A percentile compares a stretch with the other conserved stretches of the same genome.
These are phyloP conservation scores for Tulasnella sp. DNA, from an alignment of 768 basidiomycete genomes.

Conservation along the genomic window DNA sequence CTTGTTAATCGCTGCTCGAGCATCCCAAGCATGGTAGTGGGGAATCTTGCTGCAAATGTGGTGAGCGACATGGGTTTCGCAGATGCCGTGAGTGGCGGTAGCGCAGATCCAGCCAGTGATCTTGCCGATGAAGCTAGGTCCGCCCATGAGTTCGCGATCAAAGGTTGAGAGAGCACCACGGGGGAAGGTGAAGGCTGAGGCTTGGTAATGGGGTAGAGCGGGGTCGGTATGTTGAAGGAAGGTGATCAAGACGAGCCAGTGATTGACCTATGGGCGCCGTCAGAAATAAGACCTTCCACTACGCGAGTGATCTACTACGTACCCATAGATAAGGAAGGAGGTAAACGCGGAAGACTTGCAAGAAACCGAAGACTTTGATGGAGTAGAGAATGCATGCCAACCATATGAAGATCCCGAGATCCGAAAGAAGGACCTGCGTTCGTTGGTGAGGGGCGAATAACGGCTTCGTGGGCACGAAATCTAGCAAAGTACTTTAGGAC, in stretches of 20 bases:
- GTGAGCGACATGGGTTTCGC: slow-evolving; percentile 91
- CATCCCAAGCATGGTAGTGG: slow-evolving; percentile 97
- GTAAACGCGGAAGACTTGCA: slow-evolving; percentile 72
- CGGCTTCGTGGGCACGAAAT: slow-evolving; percentile 71
- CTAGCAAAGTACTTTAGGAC: slow-evolving; percentile 34
- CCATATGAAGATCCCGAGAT: slow-evolving; percentile 76
- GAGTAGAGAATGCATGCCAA: slow-evolving; percentile 53
- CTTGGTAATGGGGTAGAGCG: slow-evolving; percentile 87
- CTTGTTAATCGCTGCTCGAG: slow-evolving; percentile 75
- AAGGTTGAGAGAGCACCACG: slow-evolving; percentile 91
- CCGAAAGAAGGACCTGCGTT: slow-evolving; percentile 71
- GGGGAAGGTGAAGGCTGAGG: slow-evolving; percentile 83
- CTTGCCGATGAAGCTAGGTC: slow-evolving; percentile 50
- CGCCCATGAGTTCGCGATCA: slow-evolving; percentile 76
- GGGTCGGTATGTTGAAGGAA: slow-evolving; percentile 99
- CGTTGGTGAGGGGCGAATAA: slow-evolving; percentile 85
- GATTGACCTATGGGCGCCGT: slow-evolving; percentile 55
- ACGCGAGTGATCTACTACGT: neutral
- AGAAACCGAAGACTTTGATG: slow-evolving; percentile 60
- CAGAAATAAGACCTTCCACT: neutral
- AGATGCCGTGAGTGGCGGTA: slow-evolving; percentile 84
- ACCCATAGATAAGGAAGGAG: slow-evolving; percentile 40
- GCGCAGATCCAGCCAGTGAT: slow-evolving; percentile 83
- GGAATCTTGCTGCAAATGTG: slow-evolving; percentile 95
- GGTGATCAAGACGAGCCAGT: slow-evolving; percentile 96